These are phyloP conservation scores for Arabidopsis arenosa DNA, from an alignment of 345 rosid species.

Conservation along the genomic window DNA sequence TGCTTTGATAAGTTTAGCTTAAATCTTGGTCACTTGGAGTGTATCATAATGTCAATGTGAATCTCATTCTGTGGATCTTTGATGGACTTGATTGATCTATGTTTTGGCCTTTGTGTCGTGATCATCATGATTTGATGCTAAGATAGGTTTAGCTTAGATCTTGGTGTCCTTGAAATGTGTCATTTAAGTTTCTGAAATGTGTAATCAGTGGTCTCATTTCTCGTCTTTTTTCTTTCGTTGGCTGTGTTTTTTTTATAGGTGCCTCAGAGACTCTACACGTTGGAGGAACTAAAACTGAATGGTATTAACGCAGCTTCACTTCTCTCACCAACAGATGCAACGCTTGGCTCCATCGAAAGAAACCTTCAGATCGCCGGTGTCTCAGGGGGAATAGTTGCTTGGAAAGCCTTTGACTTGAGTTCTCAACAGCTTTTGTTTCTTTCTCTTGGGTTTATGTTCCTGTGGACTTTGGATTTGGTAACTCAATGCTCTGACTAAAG, in stretches of 20 bases:
- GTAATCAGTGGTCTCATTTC: background rate
- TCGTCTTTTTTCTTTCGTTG: background rate
- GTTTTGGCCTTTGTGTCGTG: background rate
- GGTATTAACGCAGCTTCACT: slow-evolving; percentile 75
- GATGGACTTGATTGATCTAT: background rate
- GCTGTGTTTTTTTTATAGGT: slow-evolving; percentile 46
- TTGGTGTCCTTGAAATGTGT: background rate
- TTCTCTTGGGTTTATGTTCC: slow-evolving; percentile 67
- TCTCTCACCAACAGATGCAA: slow-evolving; percentile 78
- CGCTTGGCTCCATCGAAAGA: slow-evolving; percentile 80
- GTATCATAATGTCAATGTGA: background rate
- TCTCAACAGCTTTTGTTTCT: slow-evolving; percentile 67
- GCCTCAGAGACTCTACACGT: slow-evolving; percentile 84
- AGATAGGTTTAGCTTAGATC: background rate
- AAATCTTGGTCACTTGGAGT: background rate
- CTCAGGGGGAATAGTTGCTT: slow-evolving; percentile 66
- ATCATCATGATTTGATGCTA: background rate
- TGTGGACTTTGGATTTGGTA: slow-evolving; percentile 85
- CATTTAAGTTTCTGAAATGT: background rate
- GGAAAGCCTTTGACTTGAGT: slow-evolving; percentile 61
- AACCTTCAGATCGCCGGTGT: slow-evolving; percentile 70
- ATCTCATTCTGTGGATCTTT: background rate
- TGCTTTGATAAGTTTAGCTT: background rate
- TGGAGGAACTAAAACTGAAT: slow-evolving; percentile 84
- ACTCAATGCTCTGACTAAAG: slow-evolving; percentile 13